Evolutionary conservation across 352 stramenopile genomes (phyloP).

Genomic region (Bremia lactucae): DNA sequence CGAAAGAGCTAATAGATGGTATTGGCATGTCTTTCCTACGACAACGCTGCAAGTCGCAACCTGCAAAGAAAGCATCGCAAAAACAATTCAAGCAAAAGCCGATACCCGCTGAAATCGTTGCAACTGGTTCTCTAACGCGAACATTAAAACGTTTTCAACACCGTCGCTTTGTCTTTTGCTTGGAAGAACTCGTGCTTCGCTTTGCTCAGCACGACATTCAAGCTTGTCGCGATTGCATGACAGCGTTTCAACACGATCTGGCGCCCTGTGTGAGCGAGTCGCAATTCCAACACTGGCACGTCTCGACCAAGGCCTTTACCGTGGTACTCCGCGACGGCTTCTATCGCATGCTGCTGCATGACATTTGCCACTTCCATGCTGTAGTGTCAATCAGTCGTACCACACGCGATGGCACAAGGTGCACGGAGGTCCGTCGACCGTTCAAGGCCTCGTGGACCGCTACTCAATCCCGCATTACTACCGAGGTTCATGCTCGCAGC

Average conservation of each 20-base stretch:
- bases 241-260: slow-evolving; percentile 35
- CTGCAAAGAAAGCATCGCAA: slow-evolving; percentile 20
- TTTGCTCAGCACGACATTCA: slow-evolving; percentile 66
- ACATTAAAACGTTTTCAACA: slow-evolving; percentile 58
- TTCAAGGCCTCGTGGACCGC: slow-evolving; percentile 49
- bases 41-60: background rate
- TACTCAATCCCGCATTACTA: slow-evolving; percentile 19
- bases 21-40: slow-evolving; percentile 15
- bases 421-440: slow-evolving; percentile 57
- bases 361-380: slow-evolving; percentile 60
- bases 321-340: slow-evolving; percentile 65
- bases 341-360: slow-evolving; percentile 55
- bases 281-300: slow-evolving; percentile 55
- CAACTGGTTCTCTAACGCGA: slow-evolving; percentile 14
- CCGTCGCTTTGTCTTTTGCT: slow-evolving; percentile 67
- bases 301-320: slow-evolving; percentile 55
- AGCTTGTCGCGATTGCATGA: slow-evolving; percentile 40
- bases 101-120: slow-evolving; percentile 8
- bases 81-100: slow-evolving; percentile 14
- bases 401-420: slow-evolving; percentile 47
- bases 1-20: slow-evolving; percentile 9
- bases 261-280: slow-evolving; percentile 33
- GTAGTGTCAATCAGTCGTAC: slow-evolving; percentile 58
- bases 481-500: slow-evolving; percentile 19
- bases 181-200: slow-evolving; percentile 62